A percentile compares a stretch with the other conserved stretches of the same genome.
Conservation (phyloP, 306 rosid species). For the Hippophae gyantsensis region DNA sequence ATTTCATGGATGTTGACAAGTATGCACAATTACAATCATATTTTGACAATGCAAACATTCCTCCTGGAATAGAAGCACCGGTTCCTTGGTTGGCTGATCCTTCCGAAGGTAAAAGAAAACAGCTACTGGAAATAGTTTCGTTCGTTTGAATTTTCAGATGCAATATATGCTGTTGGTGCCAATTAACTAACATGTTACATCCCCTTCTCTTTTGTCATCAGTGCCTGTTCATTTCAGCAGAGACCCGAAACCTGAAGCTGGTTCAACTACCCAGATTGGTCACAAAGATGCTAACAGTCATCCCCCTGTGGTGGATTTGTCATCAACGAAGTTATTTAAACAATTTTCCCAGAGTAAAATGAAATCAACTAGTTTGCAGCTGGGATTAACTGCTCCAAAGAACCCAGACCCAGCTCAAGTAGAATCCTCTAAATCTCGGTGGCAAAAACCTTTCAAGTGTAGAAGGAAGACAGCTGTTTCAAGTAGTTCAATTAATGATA, state of each 20-base stretch:
- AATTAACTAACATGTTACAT: slow-evolving; percentile 14
- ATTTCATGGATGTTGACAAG: slow-evolving; percentile 44
- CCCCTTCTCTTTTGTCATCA: slow-evolving; percentile 21
- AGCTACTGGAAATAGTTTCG: slow-evolving; percentile 28
- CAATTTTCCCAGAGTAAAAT: slow-evolving; percentile 29
- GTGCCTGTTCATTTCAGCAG: slow-evolving; percentile 19
- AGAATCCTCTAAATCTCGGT: slow-evolving; percentile 34
- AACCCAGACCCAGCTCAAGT: slow-evolving; percentile 27
- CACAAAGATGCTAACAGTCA: slow-evolving; percentile 18
- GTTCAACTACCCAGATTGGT: slow-evolving; percentile 23
- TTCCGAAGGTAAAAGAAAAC: slow-evolving; percentile 18
- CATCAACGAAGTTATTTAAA: slow-evolving; percentile 21
- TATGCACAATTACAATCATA: slow-evolving; percentile 48
- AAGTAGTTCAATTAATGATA: slow-evolving; percentile 24
- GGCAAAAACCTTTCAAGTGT: slow-evolving; percentile 34
- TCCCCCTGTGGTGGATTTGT: slow-evolving; percentile 15
- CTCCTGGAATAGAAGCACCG: slow-evolving; percentile 74
- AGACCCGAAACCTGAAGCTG: slow-evolving; percentile 17
- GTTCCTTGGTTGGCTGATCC: slow-evolving; percentile 52
- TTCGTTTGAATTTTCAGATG: slow-evolving; percentile 15
- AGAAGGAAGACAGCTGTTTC: slow-evolving; percentile 32
- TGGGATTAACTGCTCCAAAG: slow-evolving; percentile 26
- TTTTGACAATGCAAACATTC: slow-evolving; percentile 57
- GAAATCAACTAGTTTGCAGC: slow-evolving; percentile 24
- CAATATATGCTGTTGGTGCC: slow-evolving; percentile 18